phyloP scores from a whole-genome alignment of 257 asterid species.

The Solanum stenotomum region DNA sequence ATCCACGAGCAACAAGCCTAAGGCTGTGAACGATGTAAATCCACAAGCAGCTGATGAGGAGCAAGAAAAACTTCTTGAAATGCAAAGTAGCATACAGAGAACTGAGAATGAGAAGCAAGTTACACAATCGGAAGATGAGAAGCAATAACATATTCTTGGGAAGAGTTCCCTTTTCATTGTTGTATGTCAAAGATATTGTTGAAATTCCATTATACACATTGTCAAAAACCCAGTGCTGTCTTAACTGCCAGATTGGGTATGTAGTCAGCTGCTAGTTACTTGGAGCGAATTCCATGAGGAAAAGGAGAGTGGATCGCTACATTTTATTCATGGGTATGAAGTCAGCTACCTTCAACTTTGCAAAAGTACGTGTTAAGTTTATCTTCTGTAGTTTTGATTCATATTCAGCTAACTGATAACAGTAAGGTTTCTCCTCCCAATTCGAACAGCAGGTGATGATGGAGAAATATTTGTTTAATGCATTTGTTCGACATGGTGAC shows the following conservation, averaged over 20 bases:
- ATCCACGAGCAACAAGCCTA: slow-evolving; percentile 52
- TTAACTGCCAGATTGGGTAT: neutral
- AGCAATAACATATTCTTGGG: slow-evolving; percentile 23
- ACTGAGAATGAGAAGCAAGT: slow-evolving; percentile 26
- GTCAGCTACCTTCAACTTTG: neutral
- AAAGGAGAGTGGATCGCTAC: neutral
- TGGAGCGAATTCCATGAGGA: neutral
- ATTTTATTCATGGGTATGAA: neutral
- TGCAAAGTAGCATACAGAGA: slow-evolving; percentile 37
- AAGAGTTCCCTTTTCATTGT: neutral
- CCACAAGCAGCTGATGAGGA: slow-evolving; percentile 52
- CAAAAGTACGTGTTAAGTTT: neutral
- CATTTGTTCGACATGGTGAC: neutral
- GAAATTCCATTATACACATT: neutral
- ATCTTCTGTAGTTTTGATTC: neutral
- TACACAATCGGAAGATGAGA: slow-evolving; percentile 29
- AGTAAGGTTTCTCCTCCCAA: neutral
- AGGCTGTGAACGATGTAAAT: slow-evolving; percentile 30
- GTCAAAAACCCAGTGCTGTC: neutral
- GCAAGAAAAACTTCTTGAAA: slow-evolving; percentile 62
- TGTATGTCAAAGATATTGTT: neutral
- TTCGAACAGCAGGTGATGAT: neutral
- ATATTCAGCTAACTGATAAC: neutral
- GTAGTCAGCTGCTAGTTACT: neutral
- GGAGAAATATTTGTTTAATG: neutral